Conservation (phyloP, 2,329 filamentous ascomycete genomes). For the Penicillium concentricum region DNA sequence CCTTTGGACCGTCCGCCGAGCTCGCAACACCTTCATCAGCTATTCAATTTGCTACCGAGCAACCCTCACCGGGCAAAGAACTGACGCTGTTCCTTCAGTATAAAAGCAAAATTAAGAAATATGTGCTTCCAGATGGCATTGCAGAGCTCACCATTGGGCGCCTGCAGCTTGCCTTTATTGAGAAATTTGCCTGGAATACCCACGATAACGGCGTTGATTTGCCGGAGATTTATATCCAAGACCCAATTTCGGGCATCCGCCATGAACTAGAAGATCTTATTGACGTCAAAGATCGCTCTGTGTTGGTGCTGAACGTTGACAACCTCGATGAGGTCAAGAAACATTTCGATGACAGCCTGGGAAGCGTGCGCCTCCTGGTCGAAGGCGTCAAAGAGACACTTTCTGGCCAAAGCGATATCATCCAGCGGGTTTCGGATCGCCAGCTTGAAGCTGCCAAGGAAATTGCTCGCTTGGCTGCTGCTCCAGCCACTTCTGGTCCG, state of each 20-base stretch:
- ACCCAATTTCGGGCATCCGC: conserved; percentile 90
- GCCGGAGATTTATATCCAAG: conserved; percentile 97
- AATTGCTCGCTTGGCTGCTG: conserved; percentile 65
- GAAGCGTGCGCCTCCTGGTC: conserved; percentile 75
- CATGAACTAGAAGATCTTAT: conserved; percentile 91
- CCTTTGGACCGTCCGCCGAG: conserved; percentile 16
- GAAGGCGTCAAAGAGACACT: conserved; percentile 81
- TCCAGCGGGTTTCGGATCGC: conserved; percentile 84
- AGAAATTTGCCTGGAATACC: conserved; percentile 99
- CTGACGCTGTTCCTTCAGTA: conserved; percentile 94
- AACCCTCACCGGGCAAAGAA: conserved; percentile 73
- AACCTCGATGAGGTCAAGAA: conserved; percentile 92
- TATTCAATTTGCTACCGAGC: conserved; percentile 58
- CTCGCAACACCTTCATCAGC: conserved; percentile 46
- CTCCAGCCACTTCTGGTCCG: conserved; percentile 29
- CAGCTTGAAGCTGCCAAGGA: conserved; percentile 89
- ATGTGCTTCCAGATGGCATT: conserved; percentile 79
- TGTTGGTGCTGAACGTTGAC: conserved; percentile 93
- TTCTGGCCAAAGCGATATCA: conserved; percentile 75
- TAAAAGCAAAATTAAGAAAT: conserved; percentile 96
- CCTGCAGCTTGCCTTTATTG: conserved; percentile 92
- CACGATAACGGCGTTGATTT: conserved; percentile 89
- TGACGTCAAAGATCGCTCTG: conserved; percentile 92
- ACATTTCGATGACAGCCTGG: conserved; percentile 90
- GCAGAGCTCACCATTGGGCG: conserved; percentile 82